Evolutionary conservation across 345 rosid genomes (phyloP).

Genomic region (Corchorus capsularis): DNA sequence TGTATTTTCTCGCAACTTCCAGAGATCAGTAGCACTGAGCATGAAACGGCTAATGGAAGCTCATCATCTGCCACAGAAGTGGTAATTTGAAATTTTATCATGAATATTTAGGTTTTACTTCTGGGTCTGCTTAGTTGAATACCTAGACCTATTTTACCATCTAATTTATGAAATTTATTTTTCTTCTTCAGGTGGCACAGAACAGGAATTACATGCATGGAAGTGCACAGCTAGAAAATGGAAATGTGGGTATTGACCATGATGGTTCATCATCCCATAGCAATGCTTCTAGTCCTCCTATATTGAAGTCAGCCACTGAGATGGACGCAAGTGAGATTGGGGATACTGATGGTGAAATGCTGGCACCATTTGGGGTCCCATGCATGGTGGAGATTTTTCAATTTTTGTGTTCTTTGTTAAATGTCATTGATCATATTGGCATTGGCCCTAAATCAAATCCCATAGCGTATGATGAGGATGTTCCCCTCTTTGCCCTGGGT

Average conservation of each 20-base stretch:
- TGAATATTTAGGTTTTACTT: not conserved
- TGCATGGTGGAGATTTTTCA: constrained; percentile 81
- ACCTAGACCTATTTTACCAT: not conserved
- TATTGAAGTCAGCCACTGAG: constrained; percentile 27
- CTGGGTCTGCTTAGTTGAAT: constrained; percentile 5
- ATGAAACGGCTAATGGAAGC: constrained; percentile 27
- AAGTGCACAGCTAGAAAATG: constrained; percentile 48
- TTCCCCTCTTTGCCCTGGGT: constrained; percentile 75
- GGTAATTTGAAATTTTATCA: constrained; percentile 34
- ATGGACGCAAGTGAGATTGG: constrained; percentile 36
- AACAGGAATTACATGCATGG: constrained; percentile 39
- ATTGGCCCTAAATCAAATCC: constrained; percentile 58
- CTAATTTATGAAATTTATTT: constrained; percentile 23
- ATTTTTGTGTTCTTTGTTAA: constrained; percentile 67
- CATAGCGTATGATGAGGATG: constrained; percentile 76
- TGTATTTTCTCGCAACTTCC: constrained; percentile 74
- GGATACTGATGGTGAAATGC: constrained; percentile 48
- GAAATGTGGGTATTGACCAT: constrained; percentile 30
- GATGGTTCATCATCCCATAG: constrained; percentile 37
- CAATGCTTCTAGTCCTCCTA: constrained; percentile 31
- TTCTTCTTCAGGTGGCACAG: constrained; percentile 43
- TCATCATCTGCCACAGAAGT: constrained; percentile 21
- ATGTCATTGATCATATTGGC: constrained; percentile 53
- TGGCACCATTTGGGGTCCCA: constrained; percentile 67
- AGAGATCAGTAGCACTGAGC: constrained; percentile 31